These are phyloP conservation scores for Lactarius deliciosus DNA, from an alignment of 768 basidiomycete genomes.

Conservation along the genomic window DNA sequence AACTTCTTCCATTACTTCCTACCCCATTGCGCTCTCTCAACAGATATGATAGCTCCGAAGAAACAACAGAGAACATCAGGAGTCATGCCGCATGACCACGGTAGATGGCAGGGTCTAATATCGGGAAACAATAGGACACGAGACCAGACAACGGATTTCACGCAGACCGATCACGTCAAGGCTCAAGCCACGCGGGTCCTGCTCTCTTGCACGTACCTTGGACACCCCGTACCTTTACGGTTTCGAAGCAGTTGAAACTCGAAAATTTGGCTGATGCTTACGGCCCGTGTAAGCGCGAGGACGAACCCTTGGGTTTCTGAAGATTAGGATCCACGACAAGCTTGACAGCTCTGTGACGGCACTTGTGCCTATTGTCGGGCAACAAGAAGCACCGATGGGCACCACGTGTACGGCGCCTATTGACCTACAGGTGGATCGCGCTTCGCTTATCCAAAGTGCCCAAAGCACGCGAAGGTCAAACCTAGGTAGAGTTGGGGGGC, in stretches of 20 bases:
- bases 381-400: not conserved
- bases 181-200: not conserved
- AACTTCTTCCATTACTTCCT: not conserved
- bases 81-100: not conserved
- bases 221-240: not conserved
- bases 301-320: not conserved
- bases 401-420: not conserved
- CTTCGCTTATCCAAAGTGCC: not conserved
- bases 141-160: not conserved
- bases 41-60: not conserved
- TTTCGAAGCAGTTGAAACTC: not conserved
- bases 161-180: not conserved
- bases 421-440: not conserved
- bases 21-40: not conserved
- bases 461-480: not conserved
- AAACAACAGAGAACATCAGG: not conserved
- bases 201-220: not conserved
- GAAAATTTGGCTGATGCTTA: not conserved
- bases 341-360: not conserved
- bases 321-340: not conserved
- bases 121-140: not conserved
- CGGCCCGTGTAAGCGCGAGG: slow-evolving; percentile 2
- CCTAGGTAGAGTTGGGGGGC: not conserved
- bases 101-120: not conserved
- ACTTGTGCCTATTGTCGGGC: not conserved